Evolutionary conservation across 116 monocot genomes (phyloP), one percentile per base, ranked within the genome.

Genomic region (Papilionanthe hybrid): DNA sequence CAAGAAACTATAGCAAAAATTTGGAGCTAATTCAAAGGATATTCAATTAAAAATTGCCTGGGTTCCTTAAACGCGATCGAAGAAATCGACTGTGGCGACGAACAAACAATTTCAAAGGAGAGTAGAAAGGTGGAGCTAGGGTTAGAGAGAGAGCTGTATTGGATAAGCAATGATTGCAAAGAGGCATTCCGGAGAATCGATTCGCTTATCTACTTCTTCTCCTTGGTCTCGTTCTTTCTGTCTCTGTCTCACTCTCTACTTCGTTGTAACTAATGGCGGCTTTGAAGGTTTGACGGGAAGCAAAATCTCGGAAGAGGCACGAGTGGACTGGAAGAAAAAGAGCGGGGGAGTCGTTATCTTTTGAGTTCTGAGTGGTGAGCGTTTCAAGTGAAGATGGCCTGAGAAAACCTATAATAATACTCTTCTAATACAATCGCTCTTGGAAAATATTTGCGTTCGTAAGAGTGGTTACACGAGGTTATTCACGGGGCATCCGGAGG

Each of bases 101-200:
- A 42, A 1, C 41, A 63, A 27, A 42, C 12, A 17, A 44, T 42
- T n/a, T 19, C 73, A n/a, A 73, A 42, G 42, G 1, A 44, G 72
- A 53, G 72, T 9, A 45, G 68, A 55, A 50, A 82, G 8, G 29
- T 19, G 82, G 74, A 8, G 78, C 77, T 72, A 81, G 86, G 84
- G 79, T 41, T 83, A 65, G 84, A 55, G 9, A 47, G 50, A 75
- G 58, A 71, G 50, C 83, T n/a, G 22, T 42, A 73, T 81, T 30
- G 13, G 78, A 49, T 9, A 78, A 42, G 20, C 72, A 20, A 42
- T 82, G 85, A 55, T 49, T 42, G 75, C 44, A 76, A 47, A 77
- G 10, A 58, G 25, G 84, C 87, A 87, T 87, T 78, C 42, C 77
- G 78, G 77, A 73, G 42, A 73, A 73, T n/a, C 41, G 17, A 53